Base-by-base conservation (phyloP, 768 basidiomycete genomes). In the Phanerochaete carnosa region DNA sequence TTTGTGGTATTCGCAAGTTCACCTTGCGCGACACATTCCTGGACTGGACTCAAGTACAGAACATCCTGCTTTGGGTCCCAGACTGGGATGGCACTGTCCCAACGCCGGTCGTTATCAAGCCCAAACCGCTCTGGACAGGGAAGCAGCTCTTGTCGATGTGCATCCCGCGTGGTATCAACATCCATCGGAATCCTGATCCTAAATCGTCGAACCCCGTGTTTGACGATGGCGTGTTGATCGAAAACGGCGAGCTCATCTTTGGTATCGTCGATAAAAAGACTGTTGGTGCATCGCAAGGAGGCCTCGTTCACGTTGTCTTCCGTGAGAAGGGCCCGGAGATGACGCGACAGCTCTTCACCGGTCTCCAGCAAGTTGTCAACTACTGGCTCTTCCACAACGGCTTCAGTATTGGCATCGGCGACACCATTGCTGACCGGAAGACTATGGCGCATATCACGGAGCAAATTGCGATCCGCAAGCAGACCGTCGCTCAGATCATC, bases 311-410 rank as follows among this genome's bases (percentile, higher is more conserved):
- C 68, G 90, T 98, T 67, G 93, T 95, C 23, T 98, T 98, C 80
- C 92, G 96, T 55, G 96, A 99, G 75, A 94, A 96, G 72, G 97
- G 97, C 0, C 94, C 94, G 1, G 94, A 96, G 68, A 88, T 90
- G 19, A 94, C 94, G 7, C 82, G 92, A 30, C 85, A 87, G 62
- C 86, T 98, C 43, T 98, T 98, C 77, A 94, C 92, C 9, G 95
- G 95, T 22, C 79, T 96, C 1, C 97, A 99, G 70, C 90, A 85
- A 80, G 88, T 98, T 58, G 94, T 98, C 76, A 98, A 99, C 74
- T 98, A 86, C 73, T 99, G 96, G 96, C 82, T 98, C 7, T 93
- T 98, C 80, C 97, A 99, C 76, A 95, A 95, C 63, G 96, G 97
- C 37, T 99, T 98, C 82, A 94, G 92, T 66, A 98, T 98, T 69